A percentile compares a stretch with the other conserved stretches of the same genome.
Evolutionary conservation across 2,329 filamentous ascomycete genomes (phyloP).

Genomic region (Alternaria hordeiaustralica): DNA sequence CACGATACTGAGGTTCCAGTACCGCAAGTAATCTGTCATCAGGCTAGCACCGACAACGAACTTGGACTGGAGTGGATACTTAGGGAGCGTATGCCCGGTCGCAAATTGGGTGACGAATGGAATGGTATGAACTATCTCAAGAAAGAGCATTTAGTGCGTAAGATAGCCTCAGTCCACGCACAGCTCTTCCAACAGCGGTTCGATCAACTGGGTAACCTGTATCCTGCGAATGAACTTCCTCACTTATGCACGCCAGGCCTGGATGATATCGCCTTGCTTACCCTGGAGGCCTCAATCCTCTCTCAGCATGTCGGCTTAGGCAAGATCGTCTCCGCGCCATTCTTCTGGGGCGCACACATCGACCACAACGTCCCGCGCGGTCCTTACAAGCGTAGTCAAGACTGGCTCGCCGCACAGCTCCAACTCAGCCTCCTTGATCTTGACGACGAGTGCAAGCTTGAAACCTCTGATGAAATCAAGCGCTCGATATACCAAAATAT

Average conservation of each 20-base stretch:
- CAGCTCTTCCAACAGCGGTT: neutral
- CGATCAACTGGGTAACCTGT: neutral
- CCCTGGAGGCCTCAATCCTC: neutral
- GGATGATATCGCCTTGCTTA: neutral
- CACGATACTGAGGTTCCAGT: neutral
- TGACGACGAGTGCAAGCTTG: neutral
- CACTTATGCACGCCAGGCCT: neutral
- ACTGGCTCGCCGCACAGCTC: neutral
- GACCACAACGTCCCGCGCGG: slow-evolving; percentile 1
- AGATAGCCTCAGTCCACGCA: neutral
- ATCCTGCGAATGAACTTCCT: neutral
- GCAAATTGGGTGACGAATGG: neutral
- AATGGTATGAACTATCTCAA: neutral
- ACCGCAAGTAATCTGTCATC: neutral
- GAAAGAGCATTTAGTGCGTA: neutral
- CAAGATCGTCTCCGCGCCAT: slow-evolving; percentile 9
- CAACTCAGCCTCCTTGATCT: neutral
- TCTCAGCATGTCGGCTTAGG: neutral
- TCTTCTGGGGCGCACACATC: slow-evolving; percentile 8
- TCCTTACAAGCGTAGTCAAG: slow-evolving; percentile 6
- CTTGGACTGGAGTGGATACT: neutral
- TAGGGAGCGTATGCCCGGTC: neutral
- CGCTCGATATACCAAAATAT: neutral
- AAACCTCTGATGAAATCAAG: neutral
- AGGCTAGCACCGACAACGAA: neutral